These are phyloP conservation scores for Pleomassaria siparia DNA, from an alignment of 2,329 filamentous ascomycete species.

Conservation along the genomic window DNA sequence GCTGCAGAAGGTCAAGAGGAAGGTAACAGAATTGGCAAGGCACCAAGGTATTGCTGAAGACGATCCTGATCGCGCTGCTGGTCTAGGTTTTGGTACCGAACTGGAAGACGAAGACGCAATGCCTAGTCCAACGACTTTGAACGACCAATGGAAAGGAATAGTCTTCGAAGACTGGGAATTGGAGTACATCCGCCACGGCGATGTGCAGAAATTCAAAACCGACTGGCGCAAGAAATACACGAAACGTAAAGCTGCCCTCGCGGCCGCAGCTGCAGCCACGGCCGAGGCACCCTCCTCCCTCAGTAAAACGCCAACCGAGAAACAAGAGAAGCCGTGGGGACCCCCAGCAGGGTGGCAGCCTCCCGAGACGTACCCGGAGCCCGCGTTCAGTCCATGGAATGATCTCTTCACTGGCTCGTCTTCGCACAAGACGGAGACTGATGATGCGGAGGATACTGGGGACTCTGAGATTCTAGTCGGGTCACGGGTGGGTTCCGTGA, in stretches of 20 bases:
- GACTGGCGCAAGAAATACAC: neutral
- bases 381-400: neutral
- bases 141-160: neutral
- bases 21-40: neutral
- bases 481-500: too few species aligned
- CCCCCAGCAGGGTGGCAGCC: too few species aligned
- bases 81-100: too few species aligned
- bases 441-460: too few species aligned
- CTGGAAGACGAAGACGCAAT: neutral
- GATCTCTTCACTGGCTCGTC: neutral
- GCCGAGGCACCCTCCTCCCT: too few species aligned
- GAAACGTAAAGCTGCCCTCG: neutral
- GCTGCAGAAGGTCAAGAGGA: neutral
- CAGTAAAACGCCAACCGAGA: too few species aligned
- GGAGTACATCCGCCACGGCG: neutral
- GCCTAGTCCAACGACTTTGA: neutral
- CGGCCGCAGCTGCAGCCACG: too few species aligned
- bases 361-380: neutral
- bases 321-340: too few species aligned
- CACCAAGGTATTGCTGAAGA: neutral
- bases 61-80: neutral
- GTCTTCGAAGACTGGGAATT: neutral
- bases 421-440: too few species aligned
- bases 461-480: too few species aligned
- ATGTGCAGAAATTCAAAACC: neutral